A percentile compares a stretch with the other conserved stretches of the same genome.
Conservation (phyloP, 73 alveolate species). For the Stentor coeruleus region DNA sequence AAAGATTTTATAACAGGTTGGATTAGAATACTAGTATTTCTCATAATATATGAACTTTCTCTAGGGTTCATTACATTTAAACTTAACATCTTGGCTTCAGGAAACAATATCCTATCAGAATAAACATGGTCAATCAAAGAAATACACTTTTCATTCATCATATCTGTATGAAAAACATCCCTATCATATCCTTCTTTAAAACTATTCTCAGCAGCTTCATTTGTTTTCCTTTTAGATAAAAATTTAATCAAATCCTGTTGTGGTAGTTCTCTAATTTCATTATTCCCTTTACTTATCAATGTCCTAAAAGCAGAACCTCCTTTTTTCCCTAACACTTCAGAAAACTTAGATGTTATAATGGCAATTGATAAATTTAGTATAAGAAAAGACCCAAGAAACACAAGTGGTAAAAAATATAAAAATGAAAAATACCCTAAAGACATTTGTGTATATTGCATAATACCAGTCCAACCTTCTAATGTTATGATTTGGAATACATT, state of each 20-base stretch:
- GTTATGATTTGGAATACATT: conserved; percentile 67
- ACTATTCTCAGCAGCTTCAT: background rate
- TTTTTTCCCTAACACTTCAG: background rate
- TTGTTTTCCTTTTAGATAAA: background rate
- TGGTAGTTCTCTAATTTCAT: background rate
- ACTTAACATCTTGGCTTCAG: background rate
- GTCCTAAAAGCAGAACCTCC: too few species aligned
- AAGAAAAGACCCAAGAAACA: conserved; percentile 77
- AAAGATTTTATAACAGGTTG: background rate
- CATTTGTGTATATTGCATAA: conserved; percentile 37
- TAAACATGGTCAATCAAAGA: background rate
- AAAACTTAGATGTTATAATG: background rate
- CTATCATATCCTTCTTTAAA: background rate
- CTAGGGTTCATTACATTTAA: background rate
- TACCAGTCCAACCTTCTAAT: conserved; percentile 89
- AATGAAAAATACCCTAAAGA: conserved; percentile 23
- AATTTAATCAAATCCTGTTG: background rate
- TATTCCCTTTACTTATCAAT: too few species aligned
- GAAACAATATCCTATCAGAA: background rate
- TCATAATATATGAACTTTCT: too few species aligned
- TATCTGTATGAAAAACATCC: background rate
- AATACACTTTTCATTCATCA: background rate
- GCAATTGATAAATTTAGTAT: background rate
- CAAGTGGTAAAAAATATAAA: conserved; percentile 66
- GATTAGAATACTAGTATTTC: background rate